A percentile compares a stretch with the other conserved stretches of the same genome.
Conservation (phyloP, 495 filamentous ascomycete species). For the Podospora sp. region DNA sequence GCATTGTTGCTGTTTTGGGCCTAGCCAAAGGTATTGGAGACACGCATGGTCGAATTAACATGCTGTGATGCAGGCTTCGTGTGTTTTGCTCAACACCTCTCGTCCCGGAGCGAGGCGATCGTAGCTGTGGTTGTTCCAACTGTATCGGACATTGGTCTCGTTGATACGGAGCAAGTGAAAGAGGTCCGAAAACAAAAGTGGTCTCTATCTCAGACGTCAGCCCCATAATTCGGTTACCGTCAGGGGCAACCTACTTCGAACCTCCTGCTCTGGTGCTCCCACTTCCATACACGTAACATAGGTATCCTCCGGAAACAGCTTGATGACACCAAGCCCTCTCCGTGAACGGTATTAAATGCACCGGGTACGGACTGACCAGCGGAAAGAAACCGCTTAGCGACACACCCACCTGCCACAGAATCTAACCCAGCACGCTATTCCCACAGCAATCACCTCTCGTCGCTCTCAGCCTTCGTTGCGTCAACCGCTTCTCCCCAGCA, state of each 20-base stretch:
- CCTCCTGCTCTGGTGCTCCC: conserved; percentile 21
- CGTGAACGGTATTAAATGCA: conserved; percentile 44
- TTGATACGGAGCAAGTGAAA: conserved; percentile 16
- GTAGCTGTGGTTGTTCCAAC: conserved; percentile 27
- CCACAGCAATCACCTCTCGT: conserved; percentile 53
- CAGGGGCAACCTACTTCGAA: conserved; percentile 26
- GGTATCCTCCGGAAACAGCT: conserved; percentile 43
- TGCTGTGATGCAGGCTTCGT: conserved; percentile 16
- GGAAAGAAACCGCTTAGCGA: conserved; percentile 52
- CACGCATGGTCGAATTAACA: conserved; percentile 18
- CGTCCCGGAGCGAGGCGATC: conserved; percentile 16
- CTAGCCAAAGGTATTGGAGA: conserved; percentile 23
- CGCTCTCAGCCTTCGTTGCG: conserved; percentile 38
- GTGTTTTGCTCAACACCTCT: not conserved
- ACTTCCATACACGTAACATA: conserved; percentile 31
- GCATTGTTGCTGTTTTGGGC: conserved; percentile 16
- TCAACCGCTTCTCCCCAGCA: conserved; percentile 31
- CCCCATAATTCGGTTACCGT: not conserved
- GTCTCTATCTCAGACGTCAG: conserved; percentile 6
- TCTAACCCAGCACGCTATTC: conserved; percentile 56
- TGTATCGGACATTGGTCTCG: not conserved
- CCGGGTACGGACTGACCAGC: conserved; percentile 54
- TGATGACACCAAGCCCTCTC: conserved; percentile 56
- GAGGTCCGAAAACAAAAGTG: conserved; percentile 21
- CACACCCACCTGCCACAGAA: conserved; percentile 45